These are phyloP conservation scores for Chlorella sp. DNA, from an alignment of 139 green algal species.

Conservation along the genomic window DNA sequence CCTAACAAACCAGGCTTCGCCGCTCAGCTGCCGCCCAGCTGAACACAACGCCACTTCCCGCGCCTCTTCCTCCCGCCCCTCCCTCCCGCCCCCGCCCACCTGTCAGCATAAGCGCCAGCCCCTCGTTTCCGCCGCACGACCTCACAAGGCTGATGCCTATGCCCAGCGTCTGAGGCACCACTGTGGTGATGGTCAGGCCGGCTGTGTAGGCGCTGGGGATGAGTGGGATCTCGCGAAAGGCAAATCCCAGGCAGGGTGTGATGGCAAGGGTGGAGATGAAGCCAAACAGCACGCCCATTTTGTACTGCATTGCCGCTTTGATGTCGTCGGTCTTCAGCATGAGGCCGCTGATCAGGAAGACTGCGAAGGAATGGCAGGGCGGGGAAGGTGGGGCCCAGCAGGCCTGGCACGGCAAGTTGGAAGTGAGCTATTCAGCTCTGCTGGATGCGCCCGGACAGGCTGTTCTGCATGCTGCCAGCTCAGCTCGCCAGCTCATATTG, in stretches of 20 bases:
- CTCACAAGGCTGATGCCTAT: constrained; percentile 73
- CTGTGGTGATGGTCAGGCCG: constrained; percentile 85
- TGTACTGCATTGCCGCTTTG: constrained; percentile 57
- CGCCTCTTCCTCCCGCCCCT: not conserved
- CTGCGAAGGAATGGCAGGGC: constrained; percentile 6
- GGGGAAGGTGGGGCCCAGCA: not conserved
- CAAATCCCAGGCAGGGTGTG: constrained; percentile 74
- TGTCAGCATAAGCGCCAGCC: constrained; percentile 83
- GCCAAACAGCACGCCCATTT: constrained; percentile 60
- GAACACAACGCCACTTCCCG: too few relatives aligned
- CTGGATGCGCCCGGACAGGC: too few relatives aligned
- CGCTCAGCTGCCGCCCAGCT: too few relatives aligned
- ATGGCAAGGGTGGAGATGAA: constrained; percentile 71
- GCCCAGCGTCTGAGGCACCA: constrained; percentile 85
- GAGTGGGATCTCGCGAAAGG: constrained; percentile 59
- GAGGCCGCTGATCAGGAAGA: constrained; percentile 80
- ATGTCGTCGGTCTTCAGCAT: constrained; percentile 77
- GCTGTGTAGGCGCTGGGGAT: constrained; percentile 68
- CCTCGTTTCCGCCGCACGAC: constrained; percentile 66
- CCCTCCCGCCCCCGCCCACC: not conserved
- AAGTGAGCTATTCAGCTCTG: too few relatives aligned
- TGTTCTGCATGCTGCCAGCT: too few relatives aligned
- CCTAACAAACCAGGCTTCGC: too few relatives aligned
- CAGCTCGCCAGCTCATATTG: too few relatives aligned
- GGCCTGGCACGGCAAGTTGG: not conserved